Evolutionary conservation across 441 rosid genomes (phyloP).

Genomic region (Bocquillonia castaneifolia): DNA sequence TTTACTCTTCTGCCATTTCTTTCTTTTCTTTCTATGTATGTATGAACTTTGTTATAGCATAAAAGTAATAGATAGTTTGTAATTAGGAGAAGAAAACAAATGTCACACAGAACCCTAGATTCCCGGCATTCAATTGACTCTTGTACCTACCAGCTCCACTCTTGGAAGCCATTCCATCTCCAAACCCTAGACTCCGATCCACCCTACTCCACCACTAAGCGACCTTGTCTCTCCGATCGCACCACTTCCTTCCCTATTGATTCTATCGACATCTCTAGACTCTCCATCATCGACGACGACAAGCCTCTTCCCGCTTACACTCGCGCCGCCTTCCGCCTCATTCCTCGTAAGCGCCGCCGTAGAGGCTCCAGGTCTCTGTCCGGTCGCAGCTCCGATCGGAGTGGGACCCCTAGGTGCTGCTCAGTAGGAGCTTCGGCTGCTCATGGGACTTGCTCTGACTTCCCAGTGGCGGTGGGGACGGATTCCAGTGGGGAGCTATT

Average conservation of each 20-base stretch:
- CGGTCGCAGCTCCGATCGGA: constrained; percentile 90
- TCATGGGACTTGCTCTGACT: constrained; percentile 83
- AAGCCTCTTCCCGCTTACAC: constrained; percentile 32
- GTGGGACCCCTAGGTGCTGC: constrained; percentile 75
- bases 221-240: constrained; percentile 90
- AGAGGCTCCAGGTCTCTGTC: constrained; percentile 83
- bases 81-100: constrained; percentile 5
- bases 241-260: constrained; percentile 75
- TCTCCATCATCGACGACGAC: constrained; percentile 46
- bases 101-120: constrained; percentile 54
- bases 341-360: constrained; percentile 72
- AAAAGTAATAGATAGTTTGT: too few relatives aligned
- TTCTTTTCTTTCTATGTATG: neutral
- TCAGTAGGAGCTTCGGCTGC: constrained; percentile 81
- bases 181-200: constrained; percentile 49
- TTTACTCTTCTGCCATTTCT: neutral
- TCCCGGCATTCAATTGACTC: constrained; percentile 71
- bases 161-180: constrained; percentile 28
- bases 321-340: constrained; percentile 38
- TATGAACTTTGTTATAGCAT: too few relatives aligned
- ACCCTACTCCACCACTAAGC: constrained; percentile 23
- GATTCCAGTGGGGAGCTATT: constrained; percentile 98
- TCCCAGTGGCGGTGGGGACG: constrained; percentile 79
- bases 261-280: constrained; percentile 52
- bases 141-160: constrained; percentile 62